Evolutionary conservation across 1,284 basidiomycete genomes (phyloP).

Genomic region (Fomitopsis schrenkii): DNA sequence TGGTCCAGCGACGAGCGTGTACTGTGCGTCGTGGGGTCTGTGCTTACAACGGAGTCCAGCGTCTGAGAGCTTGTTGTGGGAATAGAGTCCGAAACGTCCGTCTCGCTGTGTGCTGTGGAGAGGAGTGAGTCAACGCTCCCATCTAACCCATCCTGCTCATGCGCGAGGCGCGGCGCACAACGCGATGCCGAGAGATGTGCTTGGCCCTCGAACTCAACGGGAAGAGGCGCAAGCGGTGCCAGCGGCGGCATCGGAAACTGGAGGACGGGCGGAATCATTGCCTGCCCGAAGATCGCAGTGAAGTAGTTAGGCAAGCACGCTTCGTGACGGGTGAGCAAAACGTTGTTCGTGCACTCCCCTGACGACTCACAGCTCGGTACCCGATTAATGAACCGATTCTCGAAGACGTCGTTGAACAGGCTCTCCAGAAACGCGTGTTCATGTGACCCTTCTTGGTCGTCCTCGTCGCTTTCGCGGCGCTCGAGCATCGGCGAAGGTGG

Average conservation of each 20-base stretch:
- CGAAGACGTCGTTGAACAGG: conserved; percentile 31
- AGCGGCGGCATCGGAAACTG: conserved; percentile 69
- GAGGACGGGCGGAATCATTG: conserved; percentile 55
- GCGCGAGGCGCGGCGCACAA: neutral
- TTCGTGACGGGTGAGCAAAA: conserved; percentile 18
- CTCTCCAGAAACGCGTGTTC: conserved; percentile 32
- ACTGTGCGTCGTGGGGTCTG: neutral
- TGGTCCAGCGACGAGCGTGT: neutral
- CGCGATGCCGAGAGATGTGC: neutral
- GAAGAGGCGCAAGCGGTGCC: conserved; percentile 58
- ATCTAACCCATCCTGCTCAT: neutral
- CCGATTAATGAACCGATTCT: conserved; percentile 32
- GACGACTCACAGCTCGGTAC: conserved; percentile 27
- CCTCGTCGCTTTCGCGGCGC: neutral
- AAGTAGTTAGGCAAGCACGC: conserved; percentile 69
- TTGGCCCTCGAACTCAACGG: conserved; percentile 15
- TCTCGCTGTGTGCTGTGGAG: neutral
- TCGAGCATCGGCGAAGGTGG: conserved; percentile 9
- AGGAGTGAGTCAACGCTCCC: neutral
- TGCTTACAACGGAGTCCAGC: neutral
- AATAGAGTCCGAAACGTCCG: neutral
- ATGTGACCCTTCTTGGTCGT: conserved; percentile 19
- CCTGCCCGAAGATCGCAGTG: conserved; percentile 66
- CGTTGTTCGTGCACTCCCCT: neutral
- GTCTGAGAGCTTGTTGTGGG: neutral